Base-by-base conservation (phyloP, 2,329 filamentous ascomycete genomes). In the Alternaria arbusti region DNA sequence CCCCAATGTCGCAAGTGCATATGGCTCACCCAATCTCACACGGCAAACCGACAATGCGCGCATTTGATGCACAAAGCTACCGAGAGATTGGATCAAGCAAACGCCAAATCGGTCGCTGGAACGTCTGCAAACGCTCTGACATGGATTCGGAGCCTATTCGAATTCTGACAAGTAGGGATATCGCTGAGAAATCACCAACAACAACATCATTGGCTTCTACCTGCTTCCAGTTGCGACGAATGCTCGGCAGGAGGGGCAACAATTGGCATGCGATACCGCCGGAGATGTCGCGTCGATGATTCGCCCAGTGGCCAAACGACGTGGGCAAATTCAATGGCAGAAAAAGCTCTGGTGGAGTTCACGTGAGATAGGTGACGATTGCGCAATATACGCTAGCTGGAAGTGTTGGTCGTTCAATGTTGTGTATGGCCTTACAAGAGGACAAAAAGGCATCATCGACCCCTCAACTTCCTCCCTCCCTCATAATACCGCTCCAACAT, bases 361-460 rank as follows among this genome's bases (percentile, higher is more conserved):
- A 58, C 56, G 30, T 54, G 59, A 66, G 26, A 66, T 67, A 71
- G 64, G 70, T 71, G 73, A 74, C 68, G 58, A 78, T 76, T 72
- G 73, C 76, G 76, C 73, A 73, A 78, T 78, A 66, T 69, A 55
- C 75, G 74, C 75, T 73, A 75, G 63, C 74, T 72, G 28, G 30
- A 73, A 69, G 57, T 62, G 68, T 70, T 55, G 55, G 30, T 56
- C 63, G 22, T 36, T 36, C 10, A 52, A 60, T 63, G 62, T 44
- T 32, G 43, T 32, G 59, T 61, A 59, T 52, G 60, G 72, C 70
- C 67, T 52, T 30, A 9, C 30, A 44, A 74, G 70, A 75, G 72
- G 67, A 69, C 61, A 64, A 62, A 58, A 64, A 61, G 62, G 50
- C 59, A 61, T 67, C 63, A 26, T 57, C 44, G 59, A 63, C 68